phyloP scores from a whole-genome alignment of 495 filamentous ascomycete species.

The Aspergillus nidulans region DNA sequence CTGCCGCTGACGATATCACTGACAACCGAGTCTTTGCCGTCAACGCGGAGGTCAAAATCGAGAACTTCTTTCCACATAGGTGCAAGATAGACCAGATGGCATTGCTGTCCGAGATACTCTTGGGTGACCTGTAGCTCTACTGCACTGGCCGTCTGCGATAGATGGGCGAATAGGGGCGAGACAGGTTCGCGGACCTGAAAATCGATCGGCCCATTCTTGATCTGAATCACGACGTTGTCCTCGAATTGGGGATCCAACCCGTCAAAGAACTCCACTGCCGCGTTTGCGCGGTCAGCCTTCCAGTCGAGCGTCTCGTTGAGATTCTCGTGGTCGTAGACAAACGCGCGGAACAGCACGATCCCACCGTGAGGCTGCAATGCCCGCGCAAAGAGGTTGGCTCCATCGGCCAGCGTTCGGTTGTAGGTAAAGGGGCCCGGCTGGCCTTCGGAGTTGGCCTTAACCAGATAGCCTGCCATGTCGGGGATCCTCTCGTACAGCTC shows the following conservation, averaged over 20 bases:
- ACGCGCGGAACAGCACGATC: conserved; percentile 67
- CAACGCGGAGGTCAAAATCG: conserved; percentile 61
- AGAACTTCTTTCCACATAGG: conserved; percentile 65
- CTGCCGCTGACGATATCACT: conserved; percentile 56
- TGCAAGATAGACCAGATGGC: conserved; percentile 61
- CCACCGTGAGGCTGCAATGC: conserved; percentile 59
- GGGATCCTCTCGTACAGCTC: conserved; percentile 57
- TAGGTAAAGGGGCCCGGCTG: conserved; percentile 67
- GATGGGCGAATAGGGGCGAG: conserved; percentile 65
- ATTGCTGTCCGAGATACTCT: conserved; percentile 70
- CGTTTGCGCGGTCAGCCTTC: conserved; percentile 66
- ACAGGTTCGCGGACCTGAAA: conserved; percentile 70
- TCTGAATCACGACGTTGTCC: conserved; percentile 66
- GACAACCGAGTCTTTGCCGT: conserved; percentile 48
- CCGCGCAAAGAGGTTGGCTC: conserved; percentile 65
- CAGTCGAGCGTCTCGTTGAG: conserved; percentile 48
- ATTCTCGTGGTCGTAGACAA: conserved; percentile 59
- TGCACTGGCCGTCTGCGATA: conserved; percentile 52
- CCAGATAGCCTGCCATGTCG: conserved; percentile 64
- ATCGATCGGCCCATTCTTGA: conserved; percentile 73
- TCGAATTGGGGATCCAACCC: conserved; percentile 61
- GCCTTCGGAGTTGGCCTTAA: conserved; percentile 73
- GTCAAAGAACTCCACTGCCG: conserved; percentile 63
- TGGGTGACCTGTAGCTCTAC: conserved; percentile 66
- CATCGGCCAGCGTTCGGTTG: conserved; percentile 64